Base-by-base conservation (phyloP, 1,284 basidiomycete genomes). In the Pisolithus thermaeus region DNA sequence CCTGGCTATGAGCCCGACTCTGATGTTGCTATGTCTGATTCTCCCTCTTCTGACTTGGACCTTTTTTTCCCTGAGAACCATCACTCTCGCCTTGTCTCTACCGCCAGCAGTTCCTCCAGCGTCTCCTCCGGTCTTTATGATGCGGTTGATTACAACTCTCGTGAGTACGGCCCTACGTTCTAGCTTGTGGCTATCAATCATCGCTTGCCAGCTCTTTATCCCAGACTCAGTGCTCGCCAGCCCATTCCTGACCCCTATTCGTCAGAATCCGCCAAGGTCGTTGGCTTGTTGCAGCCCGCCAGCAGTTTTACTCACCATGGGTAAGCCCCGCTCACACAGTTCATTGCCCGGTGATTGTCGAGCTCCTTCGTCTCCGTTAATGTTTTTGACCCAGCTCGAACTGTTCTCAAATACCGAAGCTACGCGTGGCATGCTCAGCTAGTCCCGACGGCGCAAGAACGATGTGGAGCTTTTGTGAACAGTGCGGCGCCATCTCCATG, bases 401-500 rank as follows among this genome's bases (percentile, higher is more conserved):
- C 50, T 91, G 88, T 61, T 81, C 80, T 32, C 85, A 88, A 68
- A 87, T 91, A 55, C 88, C 88, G 14, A 90, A 84, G 65, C 75
- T 86, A 56, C 79, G 81, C 56, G 72, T 86, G 51, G 81, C 84
- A 38, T 85, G 83, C 57, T 78, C 81, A 43, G 66, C 81, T 25
- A 77, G 80, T 50, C 65, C 74, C 52, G 78, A 78, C 53, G 84
- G 83, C 57, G 74, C 76, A 64, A 74, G 83, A 59, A 83, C 87
- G 27, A 90, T 91, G 84, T 91, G 87, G 87, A 85, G 83, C 59
- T 83, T 86, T 66, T 91, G 88, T 68, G 85, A 90, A 75, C 78
- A 89, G 73, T 91, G 88, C 65, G 88, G 88, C 68, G 83, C 88
- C 52, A 89, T 91, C 67, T 87, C 87, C 60, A 90, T 90, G 83